These are phyloP conservation scores for Vaccinium macrocarpon DNA, from an alignment of 148 eudicot species.

Conservation along the genomic window DNA sequence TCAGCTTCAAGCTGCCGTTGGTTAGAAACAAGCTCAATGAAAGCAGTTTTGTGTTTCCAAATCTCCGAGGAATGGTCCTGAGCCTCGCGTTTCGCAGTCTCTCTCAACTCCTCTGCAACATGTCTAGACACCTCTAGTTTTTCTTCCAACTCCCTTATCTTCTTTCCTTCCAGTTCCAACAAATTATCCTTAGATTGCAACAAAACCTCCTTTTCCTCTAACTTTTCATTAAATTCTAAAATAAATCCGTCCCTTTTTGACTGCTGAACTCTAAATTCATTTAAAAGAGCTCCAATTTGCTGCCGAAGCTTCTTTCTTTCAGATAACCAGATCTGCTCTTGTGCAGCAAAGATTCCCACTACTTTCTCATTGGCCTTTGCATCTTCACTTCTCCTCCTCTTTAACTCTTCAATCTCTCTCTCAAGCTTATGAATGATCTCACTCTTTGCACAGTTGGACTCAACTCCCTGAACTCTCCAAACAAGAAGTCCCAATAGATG, in stretches of 20 bases:
- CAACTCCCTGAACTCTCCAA: conserved; percentile 51
- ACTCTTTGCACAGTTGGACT: conserved; percentile 21
- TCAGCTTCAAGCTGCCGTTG: conserved; percentile 91
- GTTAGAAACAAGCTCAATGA: conserved; percentile 84
- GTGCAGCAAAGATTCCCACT: conserved; percentile 71
- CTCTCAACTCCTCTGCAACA: conserved; percentile 54
- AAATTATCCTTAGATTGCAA: conserved; percentile 51
- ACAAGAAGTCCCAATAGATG: conserved; percentile 67
- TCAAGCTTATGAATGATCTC: conserved; percentile 54
- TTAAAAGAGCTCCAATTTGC: conserved; percentile 57
- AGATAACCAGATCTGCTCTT: conserved; percentile 75
- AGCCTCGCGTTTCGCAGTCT: conserved; percentile 45
- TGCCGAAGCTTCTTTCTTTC: conserved; percentile 67
- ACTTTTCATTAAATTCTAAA: conserved; percentile 49
- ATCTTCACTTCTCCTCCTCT: conserved; percentile 65
- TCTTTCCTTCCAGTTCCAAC: conserved; percentile 50
- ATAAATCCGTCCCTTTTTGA: conserved; percentile 38
- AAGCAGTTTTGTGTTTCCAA: conserved; percentile 79
- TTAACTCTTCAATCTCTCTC: conserved; percentile 53
- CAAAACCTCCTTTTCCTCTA: conserved; percentile 44
- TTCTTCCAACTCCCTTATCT: conserved; percentile 55
- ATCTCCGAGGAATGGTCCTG: conserved; percentile 59
- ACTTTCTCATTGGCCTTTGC: conserved; percentile 91
- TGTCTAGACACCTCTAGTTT: conserved; percentile 39
- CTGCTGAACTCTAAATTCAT: conserved; percentile 53